phyloP scores from a whole-genome alignment of 371 early-diverging fungal genomes.

The Mucor piriformis region DNA sequence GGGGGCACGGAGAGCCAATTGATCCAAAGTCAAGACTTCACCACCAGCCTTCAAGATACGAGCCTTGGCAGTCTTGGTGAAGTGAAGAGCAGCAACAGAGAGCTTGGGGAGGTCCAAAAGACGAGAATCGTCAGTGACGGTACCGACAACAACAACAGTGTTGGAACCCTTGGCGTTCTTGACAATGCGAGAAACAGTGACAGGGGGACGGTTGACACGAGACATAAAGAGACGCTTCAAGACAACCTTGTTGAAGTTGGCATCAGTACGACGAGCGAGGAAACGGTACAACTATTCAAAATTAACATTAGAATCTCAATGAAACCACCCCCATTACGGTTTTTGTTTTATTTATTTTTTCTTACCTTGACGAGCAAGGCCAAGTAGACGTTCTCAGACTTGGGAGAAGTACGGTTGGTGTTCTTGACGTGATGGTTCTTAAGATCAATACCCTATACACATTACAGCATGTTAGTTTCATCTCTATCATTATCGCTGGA shows the following conservation, averaged over 20 bases:
- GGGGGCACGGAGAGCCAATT: conserved; percentile 97
- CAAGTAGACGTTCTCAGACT: conserved; percentile 93
- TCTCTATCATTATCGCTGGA: not conserved
- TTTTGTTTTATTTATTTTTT: too few species aligned
- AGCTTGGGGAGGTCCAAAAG: conserved; percentile 93
- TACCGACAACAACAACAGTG: conserved; percentile 92
- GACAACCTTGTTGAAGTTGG: conserved; percentile 98
- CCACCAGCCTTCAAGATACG: conserved; percentile 98
- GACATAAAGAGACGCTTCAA: conserved; percentile 98
- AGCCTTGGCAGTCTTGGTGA: conserved; percentile 93
- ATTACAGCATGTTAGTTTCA: not conserved
- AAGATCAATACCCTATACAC: conserved; percentile 91
- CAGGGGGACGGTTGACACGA: conserved; percentile 94
- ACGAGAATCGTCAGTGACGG: conserved; percentile 96
- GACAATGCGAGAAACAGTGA: conserved; percentile 89
- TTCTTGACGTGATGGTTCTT: conserved; percentile 95
- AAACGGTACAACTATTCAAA: conserved; percentile 90
- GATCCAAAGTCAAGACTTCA: conserved; percentile 97
- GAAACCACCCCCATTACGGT: not conserved
- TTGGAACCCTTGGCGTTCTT: conserved; percentile 75
- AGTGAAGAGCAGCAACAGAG: conserved; percentile 92
- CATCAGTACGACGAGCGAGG: conserved; percentile 97
- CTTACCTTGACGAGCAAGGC: conserved; percentile 92
- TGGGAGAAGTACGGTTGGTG: conserved; percentile 84
- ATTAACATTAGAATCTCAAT: not conserved